Percentiles rank a stretch among this genome's conserved stretches.
Conservation (phyloP, 2,329 filamentous ascomycete species). For the Cladosporium sp. region DNA sequence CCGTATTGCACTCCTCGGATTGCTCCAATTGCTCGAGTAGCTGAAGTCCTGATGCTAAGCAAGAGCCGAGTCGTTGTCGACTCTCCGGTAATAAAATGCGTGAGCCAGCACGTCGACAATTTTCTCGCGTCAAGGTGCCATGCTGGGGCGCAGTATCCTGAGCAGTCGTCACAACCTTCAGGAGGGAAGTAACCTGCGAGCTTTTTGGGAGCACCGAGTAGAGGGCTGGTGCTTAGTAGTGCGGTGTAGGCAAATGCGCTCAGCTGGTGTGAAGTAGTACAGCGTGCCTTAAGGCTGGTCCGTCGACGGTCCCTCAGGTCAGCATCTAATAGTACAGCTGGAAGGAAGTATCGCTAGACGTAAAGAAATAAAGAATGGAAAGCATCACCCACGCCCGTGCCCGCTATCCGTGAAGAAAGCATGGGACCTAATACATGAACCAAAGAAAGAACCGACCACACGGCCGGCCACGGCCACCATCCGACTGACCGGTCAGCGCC, state of each 20-base stretch:
- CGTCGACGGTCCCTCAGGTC: background rate
- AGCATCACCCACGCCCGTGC: conserved; percentile 4
- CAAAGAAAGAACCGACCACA: background rate
- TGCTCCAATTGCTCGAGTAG: no score
- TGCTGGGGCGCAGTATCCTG: no score
- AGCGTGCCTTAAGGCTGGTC: background rate
- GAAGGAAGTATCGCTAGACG: background rate
- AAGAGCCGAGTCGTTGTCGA: no score
- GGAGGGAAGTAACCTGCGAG: no score
- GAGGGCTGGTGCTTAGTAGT: no score
- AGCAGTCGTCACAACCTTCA: no score
- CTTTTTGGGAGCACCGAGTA: no score
- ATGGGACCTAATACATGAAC: conserved; percentile 11
- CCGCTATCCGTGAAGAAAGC: conserved; percentile 9
- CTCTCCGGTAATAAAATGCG: no score
- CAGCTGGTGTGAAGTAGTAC: background rate
- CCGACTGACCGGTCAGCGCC: conserved; percentile 10
- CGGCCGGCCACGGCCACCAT: conserved; percentile 4
- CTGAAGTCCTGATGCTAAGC: no score
- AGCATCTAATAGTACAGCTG: background rate
- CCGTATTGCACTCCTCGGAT: no score
- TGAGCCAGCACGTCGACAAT: background rate
- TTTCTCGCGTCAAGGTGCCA: background rate
- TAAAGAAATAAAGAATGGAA: background rate
- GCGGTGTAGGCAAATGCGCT: background rate